These are phyloP conservation scores for Phoma sp. DNA, from an alignment of 2,329 filamentous ascomycete genomes.

Conservation along the genomic window DNA sequence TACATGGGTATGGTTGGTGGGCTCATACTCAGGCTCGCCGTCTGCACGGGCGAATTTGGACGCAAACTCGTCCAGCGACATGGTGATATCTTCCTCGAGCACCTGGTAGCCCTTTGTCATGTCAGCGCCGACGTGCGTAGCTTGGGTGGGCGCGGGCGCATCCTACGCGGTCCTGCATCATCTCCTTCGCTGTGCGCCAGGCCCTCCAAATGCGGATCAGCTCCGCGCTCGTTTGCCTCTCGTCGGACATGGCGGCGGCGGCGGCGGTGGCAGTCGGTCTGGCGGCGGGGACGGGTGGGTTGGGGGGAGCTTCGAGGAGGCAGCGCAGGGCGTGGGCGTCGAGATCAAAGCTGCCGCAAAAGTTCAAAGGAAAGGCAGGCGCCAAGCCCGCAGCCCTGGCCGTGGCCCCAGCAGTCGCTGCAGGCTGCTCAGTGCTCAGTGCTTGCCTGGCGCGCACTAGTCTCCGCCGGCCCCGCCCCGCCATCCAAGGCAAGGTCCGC, in stretches of 20 bases:
- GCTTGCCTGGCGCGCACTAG: slow-evolving; percentile 21
- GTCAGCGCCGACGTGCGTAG: slow-evolving; percentile 25
- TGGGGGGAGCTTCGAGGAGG: slow-evolving; percentile 9
- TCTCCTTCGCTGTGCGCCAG: slow-evolving; percentile 91
- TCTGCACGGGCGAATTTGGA: slow-evolving; percentile 72
- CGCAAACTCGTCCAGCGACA: slow-evolving; percentile 83
- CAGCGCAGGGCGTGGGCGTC: slow-evolving; percentile 2
- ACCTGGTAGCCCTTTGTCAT: slow-evolving; percentile 83
- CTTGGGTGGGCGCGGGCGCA: slow-evolving; percentile 25
- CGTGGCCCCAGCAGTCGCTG: too few species aligned
- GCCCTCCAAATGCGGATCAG: slow-evolving; percentile 83
- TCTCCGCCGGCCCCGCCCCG: slow-evolving; percentile 40
- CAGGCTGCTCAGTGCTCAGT: too few species aligned
- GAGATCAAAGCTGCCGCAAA: slow-evolving; percentile 37
- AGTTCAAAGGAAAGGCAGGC: slow-evolving; percentile 25
- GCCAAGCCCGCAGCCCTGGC: slow-evolving; percentile 1
- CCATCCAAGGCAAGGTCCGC: slow-evolving; percentile 26
- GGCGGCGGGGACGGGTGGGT: slow-evolving; percentile 10
- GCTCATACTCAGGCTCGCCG: slow-evolving; percentile 75
- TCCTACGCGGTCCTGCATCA: slow-evolving; percentile 87
- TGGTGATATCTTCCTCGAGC: slow-evolving; percentile 84
- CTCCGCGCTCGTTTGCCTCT: slow-evolving; percentile 27
- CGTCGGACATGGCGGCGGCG: slow-evolving; percentile 36
- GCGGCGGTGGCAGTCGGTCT: slow-evolving; percentile 1
- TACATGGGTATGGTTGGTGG: background rate